Base-by-base conservation (phyloP, 768 basidiomycete genomes). In the Gloeopeniophorella convolvens region DNA sequence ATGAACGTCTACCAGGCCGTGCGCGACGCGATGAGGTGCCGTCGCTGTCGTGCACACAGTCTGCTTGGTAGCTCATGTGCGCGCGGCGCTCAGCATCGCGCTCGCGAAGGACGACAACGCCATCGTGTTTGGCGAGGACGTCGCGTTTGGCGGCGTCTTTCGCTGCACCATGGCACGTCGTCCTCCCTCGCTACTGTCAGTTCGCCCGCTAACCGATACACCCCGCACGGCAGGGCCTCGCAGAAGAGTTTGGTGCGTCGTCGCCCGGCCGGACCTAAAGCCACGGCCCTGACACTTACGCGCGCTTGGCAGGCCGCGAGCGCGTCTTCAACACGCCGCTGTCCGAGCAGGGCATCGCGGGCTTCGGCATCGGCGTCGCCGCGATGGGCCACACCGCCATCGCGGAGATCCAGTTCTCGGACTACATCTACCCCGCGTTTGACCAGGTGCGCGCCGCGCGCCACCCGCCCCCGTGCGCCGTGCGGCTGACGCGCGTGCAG, bases 1-100 rank as follows among this genome's bases (percentile, higher is more conserved):
- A 95, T 95, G 91, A 97, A 97, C 63, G 72, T 85, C 58, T 96
- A 92, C 66, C 93, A 96, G 64, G 89, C 94, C 1, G 78, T 97
- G 12, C 76, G 94, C 40, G 91, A 95, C 64, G 91, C 90, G 2
- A 78, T 96, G 72, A 85, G 84, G 88, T 85, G 59, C n/a, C 42
- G 69, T 57, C n/a, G 37, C 9, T 40, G 33, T 31, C 18, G 5
- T 45, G 46, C 16, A 16, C 34, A 32, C 32, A n/a, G 51, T 41
- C 36, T 39, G 44, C 33, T 40, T n/a, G 8, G 45, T 9, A 13
- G 32, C 18, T 24, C 34, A 35, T 39, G 28, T 46, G 36, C 26
- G 13, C 11, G 13, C 13, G 21, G 3, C 23, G 21, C 34, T 10
- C 49, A 90, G 90, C 50, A 90, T 87, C 51, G 88, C 89, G 4